phyloP scores from a whole-genome alignment of 2,329 filamentous ascomycete species.

The Emergomyces orientalis region DNA sequence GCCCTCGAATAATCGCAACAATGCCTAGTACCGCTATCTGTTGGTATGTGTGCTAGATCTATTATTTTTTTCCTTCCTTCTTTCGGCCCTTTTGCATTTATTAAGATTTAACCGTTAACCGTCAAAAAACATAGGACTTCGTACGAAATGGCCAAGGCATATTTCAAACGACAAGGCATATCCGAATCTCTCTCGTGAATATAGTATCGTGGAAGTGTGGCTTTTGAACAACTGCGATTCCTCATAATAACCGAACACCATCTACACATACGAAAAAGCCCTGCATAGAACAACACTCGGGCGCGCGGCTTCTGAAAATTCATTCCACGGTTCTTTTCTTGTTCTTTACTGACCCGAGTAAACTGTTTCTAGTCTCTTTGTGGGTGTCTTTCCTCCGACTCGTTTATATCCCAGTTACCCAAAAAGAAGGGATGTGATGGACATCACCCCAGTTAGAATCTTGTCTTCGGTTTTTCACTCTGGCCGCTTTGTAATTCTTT shows the following conservation, averaged over 20 bases:
- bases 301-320: background rate
- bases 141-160: constrained; percentile 60
- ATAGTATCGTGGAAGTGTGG: constrained; percentile 17
- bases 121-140: constrained; percentile 42
- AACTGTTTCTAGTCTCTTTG: background rate
- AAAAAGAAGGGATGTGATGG: background rate
- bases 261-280: background rate
- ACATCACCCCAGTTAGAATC: background rate
- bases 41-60: constrained; percentile 52
- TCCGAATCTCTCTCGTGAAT: constrained; percentile 10
- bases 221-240: background rate
- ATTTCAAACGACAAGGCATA: constrained; percentile 45
- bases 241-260: background rate
- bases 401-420: background rate
- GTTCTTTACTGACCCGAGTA: background rate
- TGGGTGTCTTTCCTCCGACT: background rate
- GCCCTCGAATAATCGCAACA: constrained; percentile 83
- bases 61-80: constrained; percentile 4
- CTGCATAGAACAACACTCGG: background rate
- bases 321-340: background rate
- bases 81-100: background rate
- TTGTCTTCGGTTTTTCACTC: background rate
- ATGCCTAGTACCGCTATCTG: constrained; percentile 99
- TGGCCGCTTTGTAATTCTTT: background rate
- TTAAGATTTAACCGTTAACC: constrained; percentile 10